A percentile compares a stretch with the other conserved stretches of the same genome.
Conservation (phyloP, 192 early-diverging fungal genomes). For the Mortierella hygrophila region DNA sequence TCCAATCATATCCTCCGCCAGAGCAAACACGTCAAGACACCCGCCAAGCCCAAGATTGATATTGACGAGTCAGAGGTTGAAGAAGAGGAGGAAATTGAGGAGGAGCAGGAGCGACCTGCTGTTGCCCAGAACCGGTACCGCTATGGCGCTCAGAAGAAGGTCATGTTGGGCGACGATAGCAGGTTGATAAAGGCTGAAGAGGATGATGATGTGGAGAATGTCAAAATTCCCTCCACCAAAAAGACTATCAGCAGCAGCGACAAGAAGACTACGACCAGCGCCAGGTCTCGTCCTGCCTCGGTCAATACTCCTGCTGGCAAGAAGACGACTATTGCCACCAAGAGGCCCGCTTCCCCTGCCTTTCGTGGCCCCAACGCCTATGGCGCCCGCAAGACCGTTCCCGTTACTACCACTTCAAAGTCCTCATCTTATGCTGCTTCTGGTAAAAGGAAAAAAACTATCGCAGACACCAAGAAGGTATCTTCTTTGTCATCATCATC, state of each 20-base stretch:
- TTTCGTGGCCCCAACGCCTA: background rate
- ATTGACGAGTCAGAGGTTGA: background rate
- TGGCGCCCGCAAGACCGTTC: background rate
- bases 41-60: background rate
- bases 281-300: background rate
- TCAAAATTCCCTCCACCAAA: background rate
- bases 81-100: background rate
- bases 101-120: background rate
- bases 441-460: background rate
- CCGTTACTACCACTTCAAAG: too few species aligned
- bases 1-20: constrained; percentile 18
- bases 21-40: constrained; percentile 15
- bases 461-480: background rate
- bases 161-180: background rate
- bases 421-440: background rate
- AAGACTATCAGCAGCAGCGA: background rate
- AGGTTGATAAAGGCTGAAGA: background rate
- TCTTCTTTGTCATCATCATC: background rate
- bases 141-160: background rate
- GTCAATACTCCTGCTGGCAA: background rate
- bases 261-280: background rate
- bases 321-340: background rate
- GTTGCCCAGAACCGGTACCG: background rate
- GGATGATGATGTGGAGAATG: background rate
- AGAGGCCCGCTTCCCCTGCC: too few species aligned